Base-by-base conservation (phyloP, 805 yeast genomes). In the Candida patagonica region DNA sequence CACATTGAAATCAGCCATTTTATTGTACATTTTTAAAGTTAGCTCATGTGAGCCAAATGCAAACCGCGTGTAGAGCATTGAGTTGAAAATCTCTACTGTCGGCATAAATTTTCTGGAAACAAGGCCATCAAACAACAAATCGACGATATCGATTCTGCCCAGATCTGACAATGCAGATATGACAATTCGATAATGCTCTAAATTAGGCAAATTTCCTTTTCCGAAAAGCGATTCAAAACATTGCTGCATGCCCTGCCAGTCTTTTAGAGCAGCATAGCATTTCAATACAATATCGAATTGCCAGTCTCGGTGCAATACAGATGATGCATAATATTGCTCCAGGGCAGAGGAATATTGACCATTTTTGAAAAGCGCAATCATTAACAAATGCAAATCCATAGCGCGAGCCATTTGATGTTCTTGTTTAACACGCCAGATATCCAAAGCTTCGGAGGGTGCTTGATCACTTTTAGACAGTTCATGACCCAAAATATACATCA, bases 221-320 rank as follows among this genome's bases (percentile, higher is more conserved):
- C 73, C 76, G 49, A 73, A 54, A 72, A 63, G 17, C 63, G 66
- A 22, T 50, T 76, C 79, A 53, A 80, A 80, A 35, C 71, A 71
- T 9, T 57, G 48, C 54, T 76, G 80, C 42, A 82, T 58, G 6
- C 67, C 58, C 16, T 57, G 57, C 83, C 84, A 80, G 45, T 73
- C 67, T 27, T 64, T 59, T 16, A 60, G 50, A 30, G 59, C 51
- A 8, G 75, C 71, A 44, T 72, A 64, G 0, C 76, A 64, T 9
- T 60, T 49, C 32, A 78, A 59, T 17, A 78, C 46, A 10, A 70
- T 61, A 39, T 69, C 74, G 34, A 68, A 68, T 44, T 73, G 80
- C 13, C 55, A 55, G 33, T 68, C 71, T 39, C 60, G 55, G 29
- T 73, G 78, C 6, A 75, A 59, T 1, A 53, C 41, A 0, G 70